These are phyloP conservation scores for Candida tallmaniae DNA, from an alignment of 805 yeast species.

Conservation along the genomic window DNA sequence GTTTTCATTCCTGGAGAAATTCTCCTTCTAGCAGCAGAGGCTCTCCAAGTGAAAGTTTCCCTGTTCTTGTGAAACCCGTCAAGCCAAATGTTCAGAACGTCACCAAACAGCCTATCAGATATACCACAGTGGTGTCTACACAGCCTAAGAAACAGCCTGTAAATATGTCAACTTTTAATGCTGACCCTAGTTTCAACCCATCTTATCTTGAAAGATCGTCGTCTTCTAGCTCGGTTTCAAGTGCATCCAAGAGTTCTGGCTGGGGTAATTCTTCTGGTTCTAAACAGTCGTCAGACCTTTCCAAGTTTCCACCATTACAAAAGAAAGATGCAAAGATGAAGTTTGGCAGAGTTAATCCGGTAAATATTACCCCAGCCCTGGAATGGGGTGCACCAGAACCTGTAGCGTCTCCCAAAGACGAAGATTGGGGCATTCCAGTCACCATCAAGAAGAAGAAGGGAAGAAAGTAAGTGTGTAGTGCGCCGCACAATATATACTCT, in stretches of 20 bases:
- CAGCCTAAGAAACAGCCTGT: constrained; percentile 4
- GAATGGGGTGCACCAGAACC: constrained; percentile 16
- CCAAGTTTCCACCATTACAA: constrained; percentile 47
- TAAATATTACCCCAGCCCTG: constrained; percentile 12
- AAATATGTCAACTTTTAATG: constrained; percentile 14
- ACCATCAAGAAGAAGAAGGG: constrained; percentile 7
- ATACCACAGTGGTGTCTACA: constrained; percentile 26
- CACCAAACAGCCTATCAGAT: constrained; percentile 26
- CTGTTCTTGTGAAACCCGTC: constrained; percentile 29
- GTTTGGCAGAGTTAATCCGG: constrained; percentile 59
- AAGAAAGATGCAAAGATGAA: constrained; percentile 32
- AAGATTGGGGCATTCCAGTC: constrained; percentile 11
- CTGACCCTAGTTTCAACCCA: constrained; percentile 23
- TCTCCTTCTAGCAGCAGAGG: constrained; percentile 9
- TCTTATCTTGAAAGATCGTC: constrained; percentile 23
- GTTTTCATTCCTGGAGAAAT: constrained; percentile 25
- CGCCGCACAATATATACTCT: too few relatives aligned
- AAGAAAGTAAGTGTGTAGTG: background rate
- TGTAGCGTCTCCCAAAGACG: constrained; percentile 2
- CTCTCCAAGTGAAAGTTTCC: constrained; percentile 25
- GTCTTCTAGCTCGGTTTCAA: constrained; percentile 12
- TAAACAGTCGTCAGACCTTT: constrained; percentile 10
- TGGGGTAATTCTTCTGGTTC: constrained; percentile 19
- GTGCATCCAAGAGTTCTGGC: constrained; percentile 14
- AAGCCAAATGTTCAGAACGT: constrained; percentile 10